phyloP scores from a whole-genome alignment of 1,284 basidiomycete genomes.

The Neonothopanus nambi region DNA sequence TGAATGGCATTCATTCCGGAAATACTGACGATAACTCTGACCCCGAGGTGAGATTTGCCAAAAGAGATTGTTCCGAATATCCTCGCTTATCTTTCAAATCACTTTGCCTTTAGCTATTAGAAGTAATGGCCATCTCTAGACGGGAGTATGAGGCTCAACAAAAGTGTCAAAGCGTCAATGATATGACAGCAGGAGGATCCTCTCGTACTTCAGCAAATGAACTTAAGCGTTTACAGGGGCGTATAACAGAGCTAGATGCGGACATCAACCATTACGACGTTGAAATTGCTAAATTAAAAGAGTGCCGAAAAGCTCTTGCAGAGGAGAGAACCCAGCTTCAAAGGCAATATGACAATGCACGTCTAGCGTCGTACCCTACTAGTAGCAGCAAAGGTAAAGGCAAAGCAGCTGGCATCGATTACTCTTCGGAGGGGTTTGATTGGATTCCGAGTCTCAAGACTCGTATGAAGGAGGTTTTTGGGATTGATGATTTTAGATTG shows the following conservation, averaged over 20 bases:
- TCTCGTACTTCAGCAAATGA: slow-evolving; percentile 6
- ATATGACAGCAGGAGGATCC: no score
- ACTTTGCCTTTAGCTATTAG: slow-evolving; percentile 13
- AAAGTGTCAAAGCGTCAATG: no score
- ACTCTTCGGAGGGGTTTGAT: slow-evolving; percentile 35
- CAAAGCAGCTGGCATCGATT: slow-evolving; percentile 33
- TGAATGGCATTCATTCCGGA: no score
- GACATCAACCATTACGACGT: slow-evolving; percentile 45
- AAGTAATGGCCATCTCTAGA: no score
- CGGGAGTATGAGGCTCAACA: no score
- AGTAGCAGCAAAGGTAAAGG: slow-evolving; percentile 38
- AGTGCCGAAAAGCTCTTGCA: slow-evolving; percentile 27
- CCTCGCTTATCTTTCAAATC: slow-evolving; percentile 1
- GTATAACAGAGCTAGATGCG: slow-evolving; percentile 38
- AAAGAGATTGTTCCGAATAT: background rate
- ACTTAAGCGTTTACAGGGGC: slow-evolving; percentile 35
- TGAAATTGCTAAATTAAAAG: slow-evolving; percentile 39
- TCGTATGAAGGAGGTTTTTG: slow-evolving; percentile 62
- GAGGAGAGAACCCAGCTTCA: slow-evolving; percentile 32
- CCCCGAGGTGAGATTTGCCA: background rate
- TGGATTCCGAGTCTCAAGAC: slow-evolving; percentile 39
- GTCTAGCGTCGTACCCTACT: slow-evolving; percentile 1
- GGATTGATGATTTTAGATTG: slow-evolving; percentile 59
- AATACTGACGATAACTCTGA: no score
- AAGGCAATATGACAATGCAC: slow-evolving; percentile 17